Base-by-base conservation (phyloP, 1,284 basidiomycete genomes). In the Cutaneotrichosporon cavernicola region DNA sequence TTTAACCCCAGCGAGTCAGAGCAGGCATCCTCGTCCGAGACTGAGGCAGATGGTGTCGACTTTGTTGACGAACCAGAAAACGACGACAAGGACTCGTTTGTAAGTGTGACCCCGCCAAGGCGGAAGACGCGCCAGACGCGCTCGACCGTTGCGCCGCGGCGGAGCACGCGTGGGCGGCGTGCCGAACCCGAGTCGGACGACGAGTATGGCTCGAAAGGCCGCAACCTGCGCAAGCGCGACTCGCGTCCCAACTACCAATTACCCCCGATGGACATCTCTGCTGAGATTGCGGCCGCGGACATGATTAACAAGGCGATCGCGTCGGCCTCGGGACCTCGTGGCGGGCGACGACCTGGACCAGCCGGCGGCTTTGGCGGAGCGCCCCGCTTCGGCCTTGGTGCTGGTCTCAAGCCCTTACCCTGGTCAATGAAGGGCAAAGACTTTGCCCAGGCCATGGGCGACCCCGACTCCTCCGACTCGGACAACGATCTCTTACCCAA, bases 11-110 rank as follows among this genome's bases (percentile, higher is more conserved):
- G 65, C 3, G 71, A 72, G n/a, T 68, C 66, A 0, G 73, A 70
- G 34, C 38, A 61, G 2, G 65, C 63, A 26, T 56, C 60, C 3
- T 72, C 70, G 5, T 67, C 66, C 0, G 67, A 63, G 34, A 58
- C 64, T 4, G 68, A 69, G 13, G 64, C 64, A 1, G 64, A 70
- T 9, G 67, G 69, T 4, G 65, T 62, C 4, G 73, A 71, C 18
- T 72, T 73, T 30, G 69, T 65, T 14, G 68, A 90, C 56, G 82
- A 84, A 50, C 61, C 64, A 6, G 65, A 58, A n/a, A 52, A 61
- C n/a, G 82, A 84, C 53, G 63, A 65, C 13, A 64, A 53, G 36
- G 57, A 61, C 18, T 26, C 21, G 26, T 64, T 55, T 16, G 49
- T 51, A 4, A 56, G 43, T 30, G 38, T 18, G 13, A 31, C 58